Base-by-base conservation (phyloP, 169 alveolate species). In the Plasmodium gonderi region DNA sequence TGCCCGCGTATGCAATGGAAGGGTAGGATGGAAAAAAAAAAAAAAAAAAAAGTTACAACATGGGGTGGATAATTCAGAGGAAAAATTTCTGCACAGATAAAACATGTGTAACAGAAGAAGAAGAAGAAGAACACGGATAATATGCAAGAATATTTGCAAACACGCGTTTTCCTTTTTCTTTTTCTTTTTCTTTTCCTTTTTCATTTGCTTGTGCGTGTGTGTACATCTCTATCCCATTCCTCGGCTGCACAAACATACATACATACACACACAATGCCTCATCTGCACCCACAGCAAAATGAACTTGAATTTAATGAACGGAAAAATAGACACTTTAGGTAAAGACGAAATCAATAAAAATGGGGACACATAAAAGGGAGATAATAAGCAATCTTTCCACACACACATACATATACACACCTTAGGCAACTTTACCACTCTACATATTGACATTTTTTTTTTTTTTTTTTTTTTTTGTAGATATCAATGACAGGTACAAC, bases 311-410 rank as follows among this genome's bases (percentile, higher is more conserved):
- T 54, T 87, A 75, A 87, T 87, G 64, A 87, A 36, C 38, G 92
- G 92, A 31, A 85, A 85, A 76, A 85, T 85, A 38, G 92, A 74
- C 60, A 40, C 92, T 3, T 45, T 85, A 44, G 92, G 92, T 85
- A 60, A 20, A 23, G 8, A 85, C 26, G 38, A 5, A 49, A 12
- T 11, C 9, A 45, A 74, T 38, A 14, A 4, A 29, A 29, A 49
- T 60, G 72, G 26, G 38, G 31, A 14, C 11, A 29, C 72, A 60
- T n/a, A 14, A 36, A 60, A 54, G 8, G 72, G 3, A n/a, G 26
- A 60, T 36, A 17, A 12, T 8, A 1, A 17, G 26, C 72, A 12
- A 23, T 3, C n/a, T n/a, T n/a, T n/a, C n/a, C n/a, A 20, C 72
- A 60, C 72, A 54, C 2, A 47, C 3, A 54, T 33, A 54, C 36